Evolutionary conservation across 208 protist species (phyloP).

Genomic region (Acanthamoeba culbertsoni): DNA sequence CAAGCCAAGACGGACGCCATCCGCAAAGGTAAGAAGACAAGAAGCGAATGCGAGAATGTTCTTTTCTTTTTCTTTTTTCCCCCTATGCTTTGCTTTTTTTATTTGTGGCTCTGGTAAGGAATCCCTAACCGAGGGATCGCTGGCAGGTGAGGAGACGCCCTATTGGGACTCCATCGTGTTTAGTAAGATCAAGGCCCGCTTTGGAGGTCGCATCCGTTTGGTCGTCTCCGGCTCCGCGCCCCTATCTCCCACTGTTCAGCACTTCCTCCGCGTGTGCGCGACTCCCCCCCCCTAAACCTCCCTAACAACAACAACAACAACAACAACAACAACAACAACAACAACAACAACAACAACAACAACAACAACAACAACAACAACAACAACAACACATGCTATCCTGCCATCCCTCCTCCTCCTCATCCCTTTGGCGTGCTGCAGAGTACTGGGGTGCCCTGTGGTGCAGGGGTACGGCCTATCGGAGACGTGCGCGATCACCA

Average conservation of each 20-base stretch:
- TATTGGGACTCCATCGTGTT: conserved; percentile 51
- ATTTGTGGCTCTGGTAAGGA: no score
- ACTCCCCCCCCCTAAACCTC: conserved; percentile 16
- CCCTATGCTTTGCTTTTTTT: neutral
- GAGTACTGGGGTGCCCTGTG: conserved; percentile 71
- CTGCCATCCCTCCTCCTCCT: neutral
- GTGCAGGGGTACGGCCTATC: conserved; percentile 48
- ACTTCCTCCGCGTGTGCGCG: conserved; percentile 80
- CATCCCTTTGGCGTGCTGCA: neutral
- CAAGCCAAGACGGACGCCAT: conserved; percentile 10
- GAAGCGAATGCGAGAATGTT: no score
- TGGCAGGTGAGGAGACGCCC: neutral
- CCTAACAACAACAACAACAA: no score
- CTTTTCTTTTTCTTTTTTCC: neutral
- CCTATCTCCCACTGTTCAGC: conserved; percentile 75
- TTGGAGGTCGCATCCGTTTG: conserved; percentile 81
- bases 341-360: no score
- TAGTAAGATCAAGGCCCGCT: conserved; percentile 71
- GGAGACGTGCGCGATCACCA: neutral
- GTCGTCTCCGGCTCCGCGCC: conserved; percentile 86
- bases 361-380: no score
- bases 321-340: no score
- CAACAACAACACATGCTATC: neutral
- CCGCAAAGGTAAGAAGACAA: neutral
- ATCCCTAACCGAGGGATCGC: no score